Evolutionary conservation across 2,329 filamentous ascomycete species (phyloP), one percentile per base, ranked within the genome.

Genomic region (Paecilomyces sp.): DNA sequence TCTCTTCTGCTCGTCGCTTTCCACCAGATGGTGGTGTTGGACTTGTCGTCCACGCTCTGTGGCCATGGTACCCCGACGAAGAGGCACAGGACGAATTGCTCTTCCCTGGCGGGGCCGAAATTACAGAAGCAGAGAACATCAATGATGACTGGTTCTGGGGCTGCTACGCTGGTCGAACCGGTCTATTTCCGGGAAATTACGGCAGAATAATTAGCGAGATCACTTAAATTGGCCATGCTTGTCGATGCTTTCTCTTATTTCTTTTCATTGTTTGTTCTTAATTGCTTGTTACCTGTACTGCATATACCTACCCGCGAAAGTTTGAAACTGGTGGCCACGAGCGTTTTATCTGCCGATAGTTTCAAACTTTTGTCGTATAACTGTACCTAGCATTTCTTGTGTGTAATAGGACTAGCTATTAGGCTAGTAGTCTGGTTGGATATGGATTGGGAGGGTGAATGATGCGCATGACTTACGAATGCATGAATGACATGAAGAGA

Each of bases 121-220:
- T 97, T 13, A 82, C 83, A 6, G 93, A 97, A 77, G 85, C 89
- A 41, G 88, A 93, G 71, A 89, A 94, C 72, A 85, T 95, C 55
- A 96, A 96, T 72, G 90, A 88, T 18, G 92, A 96, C 72, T 97
- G 92, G 92, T 92, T 84, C 68, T 89, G 88, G 77, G 93, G 93
- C 0, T 86, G 86, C 30, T 97, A 96, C 79, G 92, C 91, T 76
- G 92, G 91, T 0, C 79, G 77, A 25, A 87, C 85, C 66, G 92
- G 91, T 0, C 68, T 97, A 64, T 95, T 97, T 70, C 92, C 92
- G 3, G 87, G 87, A 6, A 83, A 85, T 7, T 93, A 93, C 80
- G 89, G 92, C 28, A 79, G 78, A 64, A 69, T 86, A 30, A 63
- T 83, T 8, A 67, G 66, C 52, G 73, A 75, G 58, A 65, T 75